Percentiles rank a stretch among this genome's conserved stretches.
phyloP scores from a whole-genome alignment of 768 basidiomycete genomes.

The Amanita pallidorosea region DNA sequence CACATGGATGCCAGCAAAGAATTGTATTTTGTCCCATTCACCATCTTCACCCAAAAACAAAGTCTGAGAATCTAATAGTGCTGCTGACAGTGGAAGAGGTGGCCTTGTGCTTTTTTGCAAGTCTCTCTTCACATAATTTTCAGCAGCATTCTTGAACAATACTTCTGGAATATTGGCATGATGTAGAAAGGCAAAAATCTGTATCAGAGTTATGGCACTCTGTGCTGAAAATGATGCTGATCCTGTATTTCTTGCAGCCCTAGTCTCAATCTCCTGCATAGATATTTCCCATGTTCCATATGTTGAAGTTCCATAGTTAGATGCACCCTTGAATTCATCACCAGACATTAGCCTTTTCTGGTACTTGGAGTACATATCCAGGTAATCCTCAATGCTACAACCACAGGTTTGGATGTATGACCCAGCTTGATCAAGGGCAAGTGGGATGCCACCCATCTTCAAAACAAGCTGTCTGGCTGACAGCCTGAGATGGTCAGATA shows the following conservation, averaged over 20 bases:
- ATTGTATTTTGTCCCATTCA: conserved; percentile 8
- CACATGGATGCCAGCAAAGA: conserved; percentile 9
- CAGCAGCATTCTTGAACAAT: conserved; percentile 1
- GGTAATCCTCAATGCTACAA: too few species aligned
- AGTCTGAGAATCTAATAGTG: not conserved
- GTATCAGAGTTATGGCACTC: not conserved
- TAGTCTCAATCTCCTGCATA: not conserved
- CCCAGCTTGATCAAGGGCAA: too few species aligned
- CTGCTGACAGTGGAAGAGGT: not conserved
- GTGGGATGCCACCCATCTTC: too few species aligned
- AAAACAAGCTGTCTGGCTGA: too few species aligned
- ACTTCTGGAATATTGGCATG: not conserved
- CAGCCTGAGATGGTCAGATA: too few species aligned
- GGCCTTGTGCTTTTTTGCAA: not conserved
- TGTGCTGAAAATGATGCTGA: not conserved
- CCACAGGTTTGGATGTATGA: too few species aligned
- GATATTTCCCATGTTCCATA: conserved; percentile 4
- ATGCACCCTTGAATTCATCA: not conserved
- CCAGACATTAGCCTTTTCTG: not conserved
- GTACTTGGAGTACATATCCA: not conserved
- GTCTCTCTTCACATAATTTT: not conserved
- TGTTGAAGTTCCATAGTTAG: not conserved
- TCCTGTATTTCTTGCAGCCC: not conserved
- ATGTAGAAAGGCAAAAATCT: not conserved
- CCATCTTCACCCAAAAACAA: not conserved